phyloP scores from a whole-genome alignment of 2,329 filamentous ascomycete genomes.

The Botryosphaeria dothidea region DNA sequence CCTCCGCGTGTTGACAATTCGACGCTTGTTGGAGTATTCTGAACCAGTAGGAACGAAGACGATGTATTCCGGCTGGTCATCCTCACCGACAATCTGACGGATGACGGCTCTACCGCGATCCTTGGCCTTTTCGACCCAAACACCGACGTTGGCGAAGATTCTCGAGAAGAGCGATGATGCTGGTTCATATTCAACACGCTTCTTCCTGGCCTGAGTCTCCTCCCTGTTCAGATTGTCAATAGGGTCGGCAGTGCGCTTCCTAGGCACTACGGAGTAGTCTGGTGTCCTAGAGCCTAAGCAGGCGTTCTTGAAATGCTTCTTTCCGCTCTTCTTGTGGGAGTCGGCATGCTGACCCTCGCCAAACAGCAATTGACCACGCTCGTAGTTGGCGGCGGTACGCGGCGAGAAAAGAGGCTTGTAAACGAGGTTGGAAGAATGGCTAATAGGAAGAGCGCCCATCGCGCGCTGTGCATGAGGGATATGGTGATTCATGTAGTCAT shows the following conservation, averaged over 20 bases:
- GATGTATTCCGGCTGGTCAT: not conserved
- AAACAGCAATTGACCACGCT: no score
- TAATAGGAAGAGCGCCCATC: not conserved
- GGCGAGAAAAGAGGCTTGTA: no score
- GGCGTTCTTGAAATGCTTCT: no score
- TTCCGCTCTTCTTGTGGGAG: not conserved
- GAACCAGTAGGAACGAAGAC: not conserved
- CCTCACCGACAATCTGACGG: no score
- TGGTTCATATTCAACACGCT: not conserved
- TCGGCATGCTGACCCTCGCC: no score
- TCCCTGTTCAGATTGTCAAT: not conserved
- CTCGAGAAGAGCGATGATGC: not conserved
- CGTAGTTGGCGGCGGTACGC: no score
- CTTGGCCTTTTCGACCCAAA: not conserved
- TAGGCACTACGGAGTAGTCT: not conserved
- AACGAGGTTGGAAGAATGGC: no score
- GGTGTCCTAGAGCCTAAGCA: no score
- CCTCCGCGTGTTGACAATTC: not conserved
- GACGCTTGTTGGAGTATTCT: not conserved
- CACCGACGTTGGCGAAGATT: not conserved
- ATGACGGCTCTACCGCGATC: not conserved
- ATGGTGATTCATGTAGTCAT: not conserved
- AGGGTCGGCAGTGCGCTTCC: not conserved
- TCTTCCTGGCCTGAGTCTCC: not conserved
- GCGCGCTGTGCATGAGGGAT: not conserved